Evolutionary conservation across 345 rosid species (phyloP).

Genomic region (Citrus medica): DNA sequence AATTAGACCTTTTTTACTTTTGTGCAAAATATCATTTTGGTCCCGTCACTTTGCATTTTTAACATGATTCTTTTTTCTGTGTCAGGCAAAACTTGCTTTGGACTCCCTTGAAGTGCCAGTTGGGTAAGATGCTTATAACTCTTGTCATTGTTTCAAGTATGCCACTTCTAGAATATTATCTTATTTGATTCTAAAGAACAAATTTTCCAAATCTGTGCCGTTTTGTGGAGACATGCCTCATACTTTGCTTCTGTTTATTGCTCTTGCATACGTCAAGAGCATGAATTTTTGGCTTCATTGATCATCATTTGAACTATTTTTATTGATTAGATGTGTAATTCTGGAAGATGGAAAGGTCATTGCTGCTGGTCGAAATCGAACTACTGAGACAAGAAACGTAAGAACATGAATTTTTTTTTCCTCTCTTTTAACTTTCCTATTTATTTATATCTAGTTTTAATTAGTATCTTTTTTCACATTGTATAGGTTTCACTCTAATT

Average conservation of each 20-base stretch:
- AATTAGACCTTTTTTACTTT: too few relatives aligned
- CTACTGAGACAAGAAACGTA: slow-evolving; percentile 39
- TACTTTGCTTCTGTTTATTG: not conserved
- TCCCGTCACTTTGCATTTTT: not conserved
- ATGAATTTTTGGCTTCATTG: not conserved
- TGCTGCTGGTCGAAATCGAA: slow-evolving; percentile 49
- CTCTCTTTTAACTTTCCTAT: not conserved
- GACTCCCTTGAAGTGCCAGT: slow-evolving; percentile 80
- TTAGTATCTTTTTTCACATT: not conserved
- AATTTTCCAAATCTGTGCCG: not conserved
- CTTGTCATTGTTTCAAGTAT: slow-evolving; percentile 1
- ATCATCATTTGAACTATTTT: slow-evolving; percentile 4
- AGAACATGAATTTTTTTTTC: not conserved
- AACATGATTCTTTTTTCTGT: not conserved
- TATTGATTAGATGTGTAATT: slow-evolving; percentile 33
- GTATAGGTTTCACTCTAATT: not conserved
- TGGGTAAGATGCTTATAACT: slow-evolving; percentile 41
- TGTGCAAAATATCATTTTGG: too few relatives aligned
- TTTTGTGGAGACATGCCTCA: not conserved
- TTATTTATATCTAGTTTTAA: not conserved
- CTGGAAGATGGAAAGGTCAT: slow-evolving; percentile 35
- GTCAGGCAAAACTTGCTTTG: slow-evolving; percentile 75
- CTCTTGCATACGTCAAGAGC: not conserved
- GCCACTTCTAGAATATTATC: not conserved
- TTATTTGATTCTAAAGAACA: not conserved